Evolutionary conservation across 305 asterid species (phyloP), one percentile per base, ranked within the genome.

Genomic region (Fraxinus ornus): DNA sequence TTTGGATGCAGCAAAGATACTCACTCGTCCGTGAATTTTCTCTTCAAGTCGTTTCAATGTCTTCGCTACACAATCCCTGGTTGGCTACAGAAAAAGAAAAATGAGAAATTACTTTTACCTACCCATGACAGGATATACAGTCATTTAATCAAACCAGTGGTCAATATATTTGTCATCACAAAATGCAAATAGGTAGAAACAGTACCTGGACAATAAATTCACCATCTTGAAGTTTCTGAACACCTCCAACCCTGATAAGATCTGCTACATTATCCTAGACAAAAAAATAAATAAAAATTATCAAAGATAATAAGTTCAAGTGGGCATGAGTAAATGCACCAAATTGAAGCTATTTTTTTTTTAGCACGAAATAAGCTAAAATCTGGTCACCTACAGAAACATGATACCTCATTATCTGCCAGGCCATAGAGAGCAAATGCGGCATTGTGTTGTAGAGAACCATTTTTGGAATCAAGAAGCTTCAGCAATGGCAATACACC

Each of bases 381-480:
- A 85, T 3, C n/a, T 3, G 70, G 21, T 62, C 75, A 55, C 32
- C 75, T 22, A 36, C 73, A 37, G 70, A 57, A 79, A 72, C 47
- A 79, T 7, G 76, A 47, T 84, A 93, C 98, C 97, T 97, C 99
- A 82, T 97, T 97, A 89, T 97, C 99, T 36, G 99, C 97, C 84
- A 97, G 99, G 75, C 98, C 98, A 68, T 97, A 95, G 55, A 97
- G 97, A 80, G 98, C 98, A 89, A 97, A 97, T 76, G 99, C 99
- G 88, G 99, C 98, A 91, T 95, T 95, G 82, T 95, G 99, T 79
- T 97, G 99, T 83, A 97, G 85, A 15, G 98, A 92, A 83, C 98
- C 98, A 87, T 97, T 95, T 85, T 93, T 97, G 55, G 99, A 93
- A 83, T 95, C 98, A 85, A 95, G 97, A 83, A 97, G 99, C 89